These are phyloP conservation scores for Pseudomassariella vexata DNA, from an alignment of 2,329 filamentous ascomycete genomes.

Conservation along the genomic window DNA sequence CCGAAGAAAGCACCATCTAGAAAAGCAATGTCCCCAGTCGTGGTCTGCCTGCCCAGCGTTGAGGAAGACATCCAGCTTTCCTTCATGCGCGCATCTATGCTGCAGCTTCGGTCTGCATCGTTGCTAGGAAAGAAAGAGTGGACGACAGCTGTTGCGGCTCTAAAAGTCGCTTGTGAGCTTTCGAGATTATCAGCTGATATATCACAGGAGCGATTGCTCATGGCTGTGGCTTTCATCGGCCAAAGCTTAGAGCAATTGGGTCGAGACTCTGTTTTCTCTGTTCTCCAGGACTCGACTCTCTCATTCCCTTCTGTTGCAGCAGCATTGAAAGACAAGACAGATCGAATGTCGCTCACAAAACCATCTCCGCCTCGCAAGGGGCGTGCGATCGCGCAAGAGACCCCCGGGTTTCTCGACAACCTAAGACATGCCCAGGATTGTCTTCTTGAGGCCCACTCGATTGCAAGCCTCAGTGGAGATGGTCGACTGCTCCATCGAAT, in stretches of 20 bases:
- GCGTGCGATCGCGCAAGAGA: constrained; percentile 16
- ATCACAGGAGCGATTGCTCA: constrained; percentile 51
- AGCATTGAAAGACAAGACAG: constrained; percentile 31
- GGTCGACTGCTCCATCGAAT: constrained; percentile 57
- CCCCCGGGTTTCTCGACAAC: constrained; percentile 49
- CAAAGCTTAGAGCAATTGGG: constrained; percentile 68
- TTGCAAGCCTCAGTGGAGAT: constrained; percentile 48
- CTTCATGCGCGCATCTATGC: constrained; percentile 31
- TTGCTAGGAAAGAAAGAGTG: constrained; percentile 49
- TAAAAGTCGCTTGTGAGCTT: constrained; percentile 44
- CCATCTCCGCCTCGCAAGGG: constrained; percentile 28
- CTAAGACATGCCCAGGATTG: constrained; percentile 61
- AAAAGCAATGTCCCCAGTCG: constrained; percentile 10
- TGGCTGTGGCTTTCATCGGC: constrained; percentile 62
- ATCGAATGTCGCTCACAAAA: constrained; percentile 29
- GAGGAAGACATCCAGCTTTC: constrained; percentile 27
- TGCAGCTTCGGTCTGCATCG: constrained; percentile 37
- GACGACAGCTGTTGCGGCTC: constrained; percentile 47
- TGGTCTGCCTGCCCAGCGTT: constrained; percentile 8
- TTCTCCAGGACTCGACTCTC: constrained; percentile 87
- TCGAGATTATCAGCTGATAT: constrained; percentile 33
- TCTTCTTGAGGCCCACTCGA: constrained; percentile 57
- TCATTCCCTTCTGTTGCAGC: constrained; percentile 68
- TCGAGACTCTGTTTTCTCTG: constrained; percentile 78
- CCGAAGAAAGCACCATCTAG: constrained; percentile 21